Conservation (phyloP, 345 rosid species). For the Lumnitzera littorea region DNA sequence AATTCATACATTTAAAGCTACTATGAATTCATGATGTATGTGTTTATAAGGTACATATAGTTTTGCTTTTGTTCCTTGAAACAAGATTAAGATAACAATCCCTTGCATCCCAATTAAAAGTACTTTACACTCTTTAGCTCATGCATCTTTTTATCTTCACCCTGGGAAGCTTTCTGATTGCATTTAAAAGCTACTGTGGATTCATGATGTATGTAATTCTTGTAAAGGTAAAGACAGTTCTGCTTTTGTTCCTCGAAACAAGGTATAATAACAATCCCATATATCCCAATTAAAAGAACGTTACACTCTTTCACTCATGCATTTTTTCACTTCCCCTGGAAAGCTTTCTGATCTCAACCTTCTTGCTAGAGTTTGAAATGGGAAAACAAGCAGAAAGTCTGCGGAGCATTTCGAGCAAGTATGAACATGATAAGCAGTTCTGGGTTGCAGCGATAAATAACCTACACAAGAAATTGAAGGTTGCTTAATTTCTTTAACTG, state of each 20-base stretch:
- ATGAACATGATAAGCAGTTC: conserved; percentile 47
- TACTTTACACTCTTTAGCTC: no score
- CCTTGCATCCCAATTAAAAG: no score
- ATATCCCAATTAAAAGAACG: no score
- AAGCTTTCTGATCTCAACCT: neutral
- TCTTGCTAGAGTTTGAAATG: conserved; percentile 54
- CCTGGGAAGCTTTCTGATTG: neutral
- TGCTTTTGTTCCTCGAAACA: no score
- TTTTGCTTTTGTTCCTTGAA: no score
- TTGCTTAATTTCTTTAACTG: conserved; percentile 10
- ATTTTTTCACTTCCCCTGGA: no score
- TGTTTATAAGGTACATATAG: neutral
- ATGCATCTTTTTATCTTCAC: no score
- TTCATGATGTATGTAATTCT: neutral
- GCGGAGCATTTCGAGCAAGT: conserved; percentile 42
- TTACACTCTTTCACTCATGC: no score
- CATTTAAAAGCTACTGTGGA: neutral
- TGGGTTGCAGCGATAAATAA: conserved; percentile 45
- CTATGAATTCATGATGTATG: neutral
- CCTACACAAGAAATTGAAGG: conserved; percentile 65
- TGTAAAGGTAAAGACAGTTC: no score
- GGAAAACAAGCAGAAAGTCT: conserved; percentile 59
- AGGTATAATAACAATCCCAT: no score
- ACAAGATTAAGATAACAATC: no score
- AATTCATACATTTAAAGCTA: neutral